Evolutionary conservation across 1,284 basidiomycete genomes (phyloP), one percentile per base, ranked within the genome.

Genomic region (Pterulicium gracile): DNA sequence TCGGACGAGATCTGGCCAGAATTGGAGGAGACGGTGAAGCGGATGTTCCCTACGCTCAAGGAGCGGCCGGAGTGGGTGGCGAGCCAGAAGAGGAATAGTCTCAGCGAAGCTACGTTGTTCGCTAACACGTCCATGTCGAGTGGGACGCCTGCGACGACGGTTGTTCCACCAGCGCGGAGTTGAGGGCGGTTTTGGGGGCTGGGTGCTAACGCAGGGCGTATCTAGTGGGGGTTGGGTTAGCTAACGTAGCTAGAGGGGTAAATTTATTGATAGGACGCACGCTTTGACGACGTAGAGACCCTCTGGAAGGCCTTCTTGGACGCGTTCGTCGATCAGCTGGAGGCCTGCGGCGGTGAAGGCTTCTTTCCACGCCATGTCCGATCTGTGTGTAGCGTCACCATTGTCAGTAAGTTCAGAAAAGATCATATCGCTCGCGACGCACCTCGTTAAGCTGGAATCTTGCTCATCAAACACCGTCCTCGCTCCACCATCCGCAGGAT

Each of bases 1-100:
- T 92, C 88, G 18, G 89, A 97, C 61, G 89, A 96, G 66, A 96
- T 97, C 54, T 94, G 89, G 88, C 89, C 88, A 1, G 69, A 81
- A 54, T 71, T 94, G 3, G 83, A 88, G 49, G 62, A 62, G 24
- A 64, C 77, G 17, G 65, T 92, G 14, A 64, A 67, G 42, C 63
- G 67, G n/a, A 60, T 69, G 4, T 84, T 82, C 55, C 79, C 84
- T 2, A 55, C 58, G 4, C 56, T 87, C 47, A 71, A 67, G 47
- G 73, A 78, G 57, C 70, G 75, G n/a, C 54, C 58, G n/a, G 66
- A 69, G 24, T 61, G 61, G 14, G 61, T 61, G 40, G 66, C 68
- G 45, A 60, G 52, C 44, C 66, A 64, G 53, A 66, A 69, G 49
- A 67, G 67, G 47, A 68, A 68, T 50, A 73, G 72, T 51, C 61